These are phyloP conservation scores for Aspergillus bombycis DNA, from an alignment of 2,329 filamentous ascomycete species.

Conservation along the genomic window DNA sequence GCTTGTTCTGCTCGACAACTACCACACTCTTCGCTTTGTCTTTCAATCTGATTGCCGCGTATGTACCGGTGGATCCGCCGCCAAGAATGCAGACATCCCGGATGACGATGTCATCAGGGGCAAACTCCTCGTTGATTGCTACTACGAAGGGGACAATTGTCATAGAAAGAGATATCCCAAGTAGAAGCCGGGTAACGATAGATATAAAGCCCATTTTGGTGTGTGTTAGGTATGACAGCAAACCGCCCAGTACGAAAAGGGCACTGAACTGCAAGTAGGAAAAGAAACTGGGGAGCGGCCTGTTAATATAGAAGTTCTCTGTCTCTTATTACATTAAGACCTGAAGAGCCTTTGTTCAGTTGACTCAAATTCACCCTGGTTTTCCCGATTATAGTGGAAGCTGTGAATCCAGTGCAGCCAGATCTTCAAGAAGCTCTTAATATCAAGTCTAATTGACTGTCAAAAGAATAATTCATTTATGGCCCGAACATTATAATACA, in stretches of 20 bases:
- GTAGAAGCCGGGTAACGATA: rapidly evolving
- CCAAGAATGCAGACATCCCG: slow-evolving; percentile 42
- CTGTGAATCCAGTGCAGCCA: no score
- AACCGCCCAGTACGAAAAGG: neutral
- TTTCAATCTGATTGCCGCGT: slow-evolving; percentile 35
- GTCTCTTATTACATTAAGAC: neutral
- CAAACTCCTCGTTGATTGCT: neutral
- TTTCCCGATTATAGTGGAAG: no score
- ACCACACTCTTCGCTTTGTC: slow-evolving; percentile 36
- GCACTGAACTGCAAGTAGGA: neutral
- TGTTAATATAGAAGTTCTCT: neutral
- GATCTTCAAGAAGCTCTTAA: no score
- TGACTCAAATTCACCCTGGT: neutral
- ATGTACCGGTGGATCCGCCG: slow-evolving; percentile 39
- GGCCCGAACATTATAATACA: no score
- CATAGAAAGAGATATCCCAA: neutral
- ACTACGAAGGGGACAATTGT: neutral
- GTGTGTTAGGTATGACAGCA: neutral
- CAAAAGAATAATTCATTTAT: no score
- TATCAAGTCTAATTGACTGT: no score
- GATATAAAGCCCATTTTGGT: neutral
- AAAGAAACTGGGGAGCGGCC: neutral
- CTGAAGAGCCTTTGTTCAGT: neutral
- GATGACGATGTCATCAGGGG: slow-evolving; percentile 17
- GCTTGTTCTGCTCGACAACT: slow-evolving; percentile 39